Evolutionary conservation across 768 basidiomycete species (phyloP).

Genomic region (Cyclocybe cylindracea): DNA sequence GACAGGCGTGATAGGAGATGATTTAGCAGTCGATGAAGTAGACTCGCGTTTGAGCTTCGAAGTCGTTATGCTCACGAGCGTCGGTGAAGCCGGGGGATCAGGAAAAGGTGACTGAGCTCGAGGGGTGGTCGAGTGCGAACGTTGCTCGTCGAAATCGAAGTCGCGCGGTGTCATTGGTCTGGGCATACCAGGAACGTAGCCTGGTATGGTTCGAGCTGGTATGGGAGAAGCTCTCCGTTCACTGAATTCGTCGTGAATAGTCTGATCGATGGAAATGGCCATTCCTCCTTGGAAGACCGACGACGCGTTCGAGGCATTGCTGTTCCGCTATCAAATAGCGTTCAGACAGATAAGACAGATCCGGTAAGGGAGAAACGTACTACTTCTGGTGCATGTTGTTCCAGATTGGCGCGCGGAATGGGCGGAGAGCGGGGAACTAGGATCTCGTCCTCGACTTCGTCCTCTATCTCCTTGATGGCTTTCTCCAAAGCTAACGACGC

Average conservation of each 20-base stretch:
- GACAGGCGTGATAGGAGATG: constrained; percentile 50
- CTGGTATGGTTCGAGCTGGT: constrained; percentile 66
- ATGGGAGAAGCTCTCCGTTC: constrained; percentile 61
- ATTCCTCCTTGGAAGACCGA: constrained; percentile 61
- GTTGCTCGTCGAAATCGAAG: constrained; percentile 69
- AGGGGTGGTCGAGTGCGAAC: constrained; percentile 75
- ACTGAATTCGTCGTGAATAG: constrained; percentile 46
- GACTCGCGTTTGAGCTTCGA: constrained; percentile 55
- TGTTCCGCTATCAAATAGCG: constrained; percentile 30
- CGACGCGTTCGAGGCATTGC: constrained; percentile 35
- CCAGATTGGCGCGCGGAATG: constrained; percentile 39
- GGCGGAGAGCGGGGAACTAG: constrained; percentile 68
- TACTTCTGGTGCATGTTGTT: constrained; percentile 34
- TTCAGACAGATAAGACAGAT: constrained; percentile 1
- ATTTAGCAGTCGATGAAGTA: constrained; percentile 47
- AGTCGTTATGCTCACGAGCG: constrained; percentile 25
- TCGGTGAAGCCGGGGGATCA: constrained; percentile 32
- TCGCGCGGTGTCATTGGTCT: constrained; percentile 90
- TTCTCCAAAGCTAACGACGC: constrained; percentile 76
- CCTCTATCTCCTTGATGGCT: constrained; percentile 78
- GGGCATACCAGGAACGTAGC: constrained; percentile 90
- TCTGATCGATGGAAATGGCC: constrained; percentile 69
- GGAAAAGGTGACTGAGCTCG: constrained; percentile 71
- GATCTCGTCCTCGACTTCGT: constrained; percentile 75
- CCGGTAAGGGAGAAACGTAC: constrained; percentile 8